Evolutionary conservation across 805 yeast genomes (phyloP).

Genomic region (Pichia occidentalis): DNA sequence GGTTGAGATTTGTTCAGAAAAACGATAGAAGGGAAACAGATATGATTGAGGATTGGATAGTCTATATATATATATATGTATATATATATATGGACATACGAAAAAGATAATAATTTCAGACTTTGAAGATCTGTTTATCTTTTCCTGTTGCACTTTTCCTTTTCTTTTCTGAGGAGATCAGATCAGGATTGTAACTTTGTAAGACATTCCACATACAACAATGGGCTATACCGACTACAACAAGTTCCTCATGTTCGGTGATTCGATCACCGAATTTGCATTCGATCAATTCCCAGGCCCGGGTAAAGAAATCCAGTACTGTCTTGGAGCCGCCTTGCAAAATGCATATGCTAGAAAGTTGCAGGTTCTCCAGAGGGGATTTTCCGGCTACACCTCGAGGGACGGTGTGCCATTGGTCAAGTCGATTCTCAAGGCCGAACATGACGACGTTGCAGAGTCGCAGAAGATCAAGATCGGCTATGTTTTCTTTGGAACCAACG

Average conservation of each 20-base stretch:
- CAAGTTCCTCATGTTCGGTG: slow-evolving; percentile 31
- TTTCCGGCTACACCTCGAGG: slow-evolving; percentile 64
- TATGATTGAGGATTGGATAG: too few relatives aligned
- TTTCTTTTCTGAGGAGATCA: too few relatives aligned
- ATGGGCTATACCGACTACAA: slow-evolving; percentile 15
- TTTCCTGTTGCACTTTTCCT: too few relatives aligned
- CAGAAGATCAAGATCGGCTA: slow-evolving; percentile 37
- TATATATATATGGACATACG: too few relatives aligned
- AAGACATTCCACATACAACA: neutral
- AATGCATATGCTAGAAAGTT: slow-evolving; percentile 50
- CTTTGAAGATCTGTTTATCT: too few relatives aligned
- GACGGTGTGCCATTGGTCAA: slow-evolving; percentile 48
- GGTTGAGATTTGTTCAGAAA: too few relatives aligned
- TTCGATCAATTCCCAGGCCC: slow-evolving; percentile 20
- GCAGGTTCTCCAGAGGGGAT: slow-evolving; percentile 72
- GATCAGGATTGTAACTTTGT: too few relatives aligned
- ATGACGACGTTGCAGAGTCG: slow-evolving; percentile 27
- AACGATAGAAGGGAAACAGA: too few relatives aligned
- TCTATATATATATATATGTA: too few relatives aligned
- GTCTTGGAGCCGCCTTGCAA: slow-evolving; percentile 27
- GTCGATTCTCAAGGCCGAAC: slow-evolving; percentile 44
- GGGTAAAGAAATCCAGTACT: slow-evolving; percentile 17
- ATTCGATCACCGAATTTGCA: slow-evolving; percentile 31
- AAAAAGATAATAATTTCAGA: too few relatives aligned
- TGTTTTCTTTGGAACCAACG: slow-evolving; percentile 80